Base-by-base conservation (phyloP, 2,329 filamentous ascomycete genomes). In the Metarhizium sp. region DNA sequence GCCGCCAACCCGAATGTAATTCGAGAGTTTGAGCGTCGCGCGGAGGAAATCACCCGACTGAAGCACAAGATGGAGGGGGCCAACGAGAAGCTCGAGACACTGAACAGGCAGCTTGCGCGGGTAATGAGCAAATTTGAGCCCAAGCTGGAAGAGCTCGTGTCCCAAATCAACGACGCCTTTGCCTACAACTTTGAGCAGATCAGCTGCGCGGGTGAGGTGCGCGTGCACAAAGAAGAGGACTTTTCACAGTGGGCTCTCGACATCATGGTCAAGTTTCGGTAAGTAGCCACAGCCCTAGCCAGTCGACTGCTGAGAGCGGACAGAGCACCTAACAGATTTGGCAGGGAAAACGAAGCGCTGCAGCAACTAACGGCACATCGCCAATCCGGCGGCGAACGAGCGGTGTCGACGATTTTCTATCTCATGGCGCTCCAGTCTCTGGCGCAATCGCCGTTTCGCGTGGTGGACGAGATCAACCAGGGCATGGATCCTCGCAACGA, bases 401-500 rank as follows among this genome's bases (percentile, higher is more conserved):
- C 94, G 29, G 92, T 99, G 25, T 95, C 90, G 25, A 99, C 94
- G 14, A 95, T 97, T 67, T 99, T 97, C 79, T 99, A 95, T 74
- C 89, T 99, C 55, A 97, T 99, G 92, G 90, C 94, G 5, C 81
- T 99, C 30, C 94, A 99, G 70, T 89, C 89, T 51, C 85, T 99
- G 64, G 92, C 94, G 16, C 88, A 91, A 64, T 91, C 92, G 3
- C 94, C 94, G 1, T 99, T 99, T 81, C 90, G 94, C 53, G 92
- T 99, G 51, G 94, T 99, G 57, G 94, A 99, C 72, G 94, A 99
- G 75, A 99, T 99, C 78, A 99, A 99, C 68, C 94, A 99, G 73
- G 94, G 94, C 61, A 99, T 99, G 94, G 94, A 99, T 70, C 94
- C 92, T 47, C 86, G 94, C 64, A 99, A 99, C 72, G 94, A 99